Conservation (phyloP, 2,329 filamentous ascomycete species). For the Pseudogymnoascus sp. region DNA sequence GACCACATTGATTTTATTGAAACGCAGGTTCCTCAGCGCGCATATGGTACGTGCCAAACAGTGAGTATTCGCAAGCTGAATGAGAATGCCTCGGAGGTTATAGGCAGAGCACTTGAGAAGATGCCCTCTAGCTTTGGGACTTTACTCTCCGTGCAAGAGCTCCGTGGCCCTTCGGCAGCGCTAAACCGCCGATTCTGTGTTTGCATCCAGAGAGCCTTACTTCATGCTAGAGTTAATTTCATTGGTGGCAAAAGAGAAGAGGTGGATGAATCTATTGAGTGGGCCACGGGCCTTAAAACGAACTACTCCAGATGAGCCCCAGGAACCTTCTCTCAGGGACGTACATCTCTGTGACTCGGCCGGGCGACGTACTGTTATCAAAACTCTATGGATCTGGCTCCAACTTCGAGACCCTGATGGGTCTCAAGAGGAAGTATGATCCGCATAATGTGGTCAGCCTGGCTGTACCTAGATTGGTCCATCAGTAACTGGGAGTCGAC, state of each 20-base stretch:
- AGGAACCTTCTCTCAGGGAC: constrained; percentile 24
- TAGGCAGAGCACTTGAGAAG: constrained; percentile 13
- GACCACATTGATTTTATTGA: no score
- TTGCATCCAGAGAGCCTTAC: constrained; percentile 27
- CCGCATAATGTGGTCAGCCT: constrained; percentile 30
- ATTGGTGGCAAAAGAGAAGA: constrained; percentile 19
- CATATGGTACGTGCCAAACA: no score
- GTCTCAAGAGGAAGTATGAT: constrained; percentile 30
- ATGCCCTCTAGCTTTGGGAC: constrained; percentile 23
- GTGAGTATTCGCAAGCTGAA: no score
- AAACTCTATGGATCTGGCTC: constrained; percentile 25
- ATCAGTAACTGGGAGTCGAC: neutral
- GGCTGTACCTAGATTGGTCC: constrained; percentile 26
- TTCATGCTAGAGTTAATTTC: constrained; percentile 32
- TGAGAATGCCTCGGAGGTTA: no score
- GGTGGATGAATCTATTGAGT: constrained; percentile 20
- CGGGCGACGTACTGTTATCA: constrained; percentile 22
- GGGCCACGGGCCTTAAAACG: constrained; percentile 17
- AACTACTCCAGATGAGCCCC: constrained; percentile 20
- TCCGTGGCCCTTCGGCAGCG: constrained; percentile 20
- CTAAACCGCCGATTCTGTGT: constrained; percentile 23
- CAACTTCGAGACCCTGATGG: constrained; percentile 18
- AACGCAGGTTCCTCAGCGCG: no score
- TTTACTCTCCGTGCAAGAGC: constrained; percentile 27
- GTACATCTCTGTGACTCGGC: constrained; percentile 28